Evolutionary conservation across 169 alveolate species (phyloP).

Genomic region (Cryptosporidium parvum): DNA sequence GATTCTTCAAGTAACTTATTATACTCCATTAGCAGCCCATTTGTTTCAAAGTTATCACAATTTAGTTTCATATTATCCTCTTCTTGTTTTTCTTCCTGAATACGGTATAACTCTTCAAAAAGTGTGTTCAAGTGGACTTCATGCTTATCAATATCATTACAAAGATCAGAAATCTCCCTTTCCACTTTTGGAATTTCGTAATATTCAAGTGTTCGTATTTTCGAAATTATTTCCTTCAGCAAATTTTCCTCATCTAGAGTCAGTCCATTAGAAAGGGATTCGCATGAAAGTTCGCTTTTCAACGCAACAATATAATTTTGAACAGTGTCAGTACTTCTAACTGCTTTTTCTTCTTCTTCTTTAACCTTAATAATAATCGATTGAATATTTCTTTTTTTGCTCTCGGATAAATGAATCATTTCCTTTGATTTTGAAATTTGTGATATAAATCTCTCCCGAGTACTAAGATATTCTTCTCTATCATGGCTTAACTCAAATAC

Average conservation of each 20-base stretch:
- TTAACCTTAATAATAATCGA: slow-evolving; percentile 36
- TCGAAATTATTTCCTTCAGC: slow-evolving; percentile 16
- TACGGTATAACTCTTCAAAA: slow-evolving; percentile 14
- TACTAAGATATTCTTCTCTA: slow-evolving; percentile 24
- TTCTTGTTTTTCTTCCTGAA: slow-evolving; percentile 48
- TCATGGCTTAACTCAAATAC: background rate
- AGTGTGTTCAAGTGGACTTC: slow-evolving; percentile 50
- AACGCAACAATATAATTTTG: slow-evolving; percentile 38
- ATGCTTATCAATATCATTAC: slow-evolving; percentile 13
- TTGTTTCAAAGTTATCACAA: background rate
- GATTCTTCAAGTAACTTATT: slow-evolving; percentile 8
- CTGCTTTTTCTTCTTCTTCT: slow-evolving; percentile 50
- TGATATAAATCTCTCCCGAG: slow-evolving; percentile 26
- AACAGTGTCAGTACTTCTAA: slow-evolving; percentile 25
- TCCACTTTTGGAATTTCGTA: slow-evolving; percentile 41
- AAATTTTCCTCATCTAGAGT: slow-evolving; percentile 8
- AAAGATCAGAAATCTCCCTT: slow-evolving; percentile 13
- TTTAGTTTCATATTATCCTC: background rate
- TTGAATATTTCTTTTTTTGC: slow-evolving; percentile 34
- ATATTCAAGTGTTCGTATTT: slow-evolving; percentile 22
- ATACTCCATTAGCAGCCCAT: slow-evolving; percentile 8
- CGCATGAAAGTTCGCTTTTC: slow-evolving; percentile 3
- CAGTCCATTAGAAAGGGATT: slow-evolving; percentile 53
- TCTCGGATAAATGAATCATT: slow-evolving; percentile 61
- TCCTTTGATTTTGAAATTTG: slow-evolving; percentile 46